A percentile compares a stretch with the other conserved stretches of the same genome.
Conservation (phyloP, 129 eudicot species). For the Arctium minus region DNA sequence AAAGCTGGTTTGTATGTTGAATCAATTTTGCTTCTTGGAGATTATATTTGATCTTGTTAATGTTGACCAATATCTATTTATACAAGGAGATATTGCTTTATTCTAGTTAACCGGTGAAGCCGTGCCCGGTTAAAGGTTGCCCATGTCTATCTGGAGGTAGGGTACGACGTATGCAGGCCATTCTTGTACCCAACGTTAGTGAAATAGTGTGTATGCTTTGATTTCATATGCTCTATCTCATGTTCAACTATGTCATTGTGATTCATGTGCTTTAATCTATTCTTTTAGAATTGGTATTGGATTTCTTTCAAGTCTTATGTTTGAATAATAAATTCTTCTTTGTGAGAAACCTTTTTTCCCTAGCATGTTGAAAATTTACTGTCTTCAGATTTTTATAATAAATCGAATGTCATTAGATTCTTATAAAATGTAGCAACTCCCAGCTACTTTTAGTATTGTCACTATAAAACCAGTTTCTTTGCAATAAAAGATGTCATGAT, state of each 20-base stretch:
- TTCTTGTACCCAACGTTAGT: background rate
- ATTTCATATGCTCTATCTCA: no score
- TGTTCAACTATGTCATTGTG: background rate
- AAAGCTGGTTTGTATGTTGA: slow-evolving; percentile 14
- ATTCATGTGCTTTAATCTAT: background rate
- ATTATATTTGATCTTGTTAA: background rate
- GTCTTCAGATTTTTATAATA: background rate
- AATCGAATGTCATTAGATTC: background rate
- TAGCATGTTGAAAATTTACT: background rate
- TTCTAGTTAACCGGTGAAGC: no score
- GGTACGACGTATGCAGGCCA: background rate
- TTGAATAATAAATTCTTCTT: background rate
- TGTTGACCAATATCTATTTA: background rate
- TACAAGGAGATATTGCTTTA: background rate
- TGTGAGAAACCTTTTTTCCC: background rate
- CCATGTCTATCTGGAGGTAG: background rate
- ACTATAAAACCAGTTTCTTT: background rate
- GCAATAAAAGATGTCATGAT: background rate
- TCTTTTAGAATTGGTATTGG: background rate
- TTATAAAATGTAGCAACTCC: background rate
- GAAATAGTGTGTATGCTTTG: background rate
- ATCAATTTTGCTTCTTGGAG: background rate
- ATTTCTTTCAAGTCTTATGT: background rate
- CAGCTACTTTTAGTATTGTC: background rate
- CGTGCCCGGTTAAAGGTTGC: background rate